Evolutionary conservation across 768 basidiomycete species (phyloP), one percentile per base, ranked within the genome.

Genomic region (Tubosaeta brunneosetosa): DNA sequence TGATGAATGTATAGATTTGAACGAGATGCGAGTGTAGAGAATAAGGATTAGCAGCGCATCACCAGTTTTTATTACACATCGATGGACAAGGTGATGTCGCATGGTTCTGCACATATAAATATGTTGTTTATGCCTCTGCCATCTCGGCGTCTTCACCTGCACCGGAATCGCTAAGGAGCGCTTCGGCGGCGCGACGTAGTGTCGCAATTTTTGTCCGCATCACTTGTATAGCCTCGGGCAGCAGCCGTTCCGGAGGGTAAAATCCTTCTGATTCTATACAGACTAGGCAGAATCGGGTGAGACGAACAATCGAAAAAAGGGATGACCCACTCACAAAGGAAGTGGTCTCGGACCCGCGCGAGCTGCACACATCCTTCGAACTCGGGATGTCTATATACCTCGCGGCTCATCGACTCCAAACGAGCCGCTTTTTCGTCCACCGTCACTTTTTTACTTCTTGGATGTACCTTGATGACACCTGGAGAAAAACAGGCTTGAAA

Each of bases 311-410:
- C 10, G 47, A 41, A 10, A 31, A 6, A 52, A 44, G 38, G 14
- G 41, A 47, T 14, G 22, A 22, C 22, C 22, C 26, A 75, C 91
- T 62, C 61, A 94, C 95, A 97, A 50, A 97, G 78, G 71, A 97
- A 97, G 72, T 86, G 88, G 74, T 97, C 94, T 47, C 92, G 77
- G 43, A 97, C 84, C 8, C 97, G 80, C 50, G 84, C 83, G 47
- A 99, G 76, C 67, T 90, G 80, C 4, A 95, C 93, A 45, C 77
- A 82, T 38, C 83, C 91, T 34, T 83, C 79, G 57, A 98, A 97
- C 67, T 98, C 94, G 0, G 87, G 84, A 69, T 97, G 88, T 56
- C 95, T 81, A 41, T 97, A 76, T 2, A 94, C 94, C 71, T 98
- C 94, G 42, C 97, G 77, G 57, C 85, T 91, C 65, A 99, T 90